Evolutionary conservation across 768 basidiomycete species (phyloP).

Genomic region (Lactarius psammicola): DNA sequence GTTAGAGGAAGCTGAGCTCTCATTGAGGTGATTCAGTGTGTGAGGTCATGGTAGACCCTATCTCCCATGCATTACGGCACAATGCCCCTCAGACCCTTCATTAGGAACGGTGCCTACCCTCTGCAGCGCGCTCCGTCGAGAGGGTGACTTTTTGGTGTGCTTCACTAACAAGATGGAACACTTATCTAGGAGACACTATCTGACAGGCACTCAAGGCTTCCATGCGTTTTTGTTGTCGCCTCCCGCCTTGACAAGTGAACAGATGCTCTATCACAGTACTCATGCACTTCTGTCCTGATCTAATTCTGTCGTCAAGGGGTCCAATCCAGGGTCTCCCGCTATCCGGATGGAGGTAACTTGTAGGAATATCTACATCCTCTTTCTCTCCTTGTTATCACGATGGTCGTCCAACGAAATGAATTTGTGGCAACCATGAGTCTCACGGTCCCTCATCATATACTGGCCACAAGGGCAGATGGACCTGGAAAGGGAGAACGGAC

Average conservation of each 20-base stretch:
- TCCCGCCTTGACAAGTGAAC: neutral
- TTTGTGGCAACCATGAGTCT: neutral
- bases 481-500: neutral
- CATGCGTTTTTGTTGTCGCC: neutral
- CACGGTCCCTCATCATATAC: neutral
- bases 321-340: constrained; percentile 1
- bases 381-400: neutral
- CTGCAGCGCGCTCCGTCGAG: neutral
- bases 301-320: constrained; percentile 11
- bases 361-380: neutral
- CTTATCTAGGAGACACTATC: neutral
- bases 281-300: constrained; percentile 5
- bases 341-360: constrained; percentile 1
- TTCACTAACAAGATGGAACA: neutral
- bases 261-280: neutral
- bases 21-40: constrained; percentile 16
- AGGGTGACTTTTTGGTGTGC: neutral
- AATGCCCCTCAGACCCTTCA: neutral
- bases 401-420: neutral
- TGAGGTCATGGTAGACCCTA: constrained; percentile 14
- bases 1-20: constrained; percentile 9
- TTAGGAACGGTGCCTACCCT: constrained; percentile 7
- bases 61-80: constrained; percentile 16
- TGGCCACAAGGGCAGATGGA: neutral
- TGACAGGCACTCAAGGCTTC: neutral